A percentile compares a stretch with the other conserved stretches of the same genome.
Conservation (phyloP, 768 basidiomycete genomes). For the Hericium erinaceus region DNA sequence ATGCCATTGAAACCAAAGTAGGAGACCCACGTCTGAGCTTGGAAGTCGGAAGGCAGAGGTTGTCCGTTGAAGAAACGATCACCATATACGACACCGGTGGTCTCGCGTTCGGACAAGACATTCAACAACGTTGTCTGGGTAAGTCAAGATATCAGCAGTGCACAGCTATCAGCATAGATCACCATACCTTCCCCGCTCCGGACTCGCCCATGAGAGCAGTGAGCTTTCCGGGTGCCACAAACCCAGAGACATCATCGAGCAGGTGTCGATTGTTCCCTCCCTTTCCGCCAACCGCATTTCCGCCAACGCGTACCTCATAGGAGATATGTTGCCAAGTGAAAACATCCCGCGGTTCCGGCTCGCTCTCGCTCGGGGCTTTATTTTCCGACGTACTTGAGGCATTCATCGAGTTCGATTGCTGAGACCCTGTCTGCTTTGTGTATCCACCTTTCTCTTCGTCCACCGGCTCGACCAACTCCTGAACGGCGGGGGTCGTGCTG, state of each 20-base stretch:
- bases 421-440: no score
- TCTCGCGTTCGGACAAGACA: conserved; percentile 34
- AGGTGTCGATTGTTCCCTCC: conserved; percentile 30
- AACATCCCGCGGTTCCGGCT: conserved; percentile 26
- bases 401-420: background rate
- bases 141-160: background rate
- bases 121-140: conserved; percentile 38
- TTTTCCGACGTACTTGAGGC: background rate
- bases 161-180: background rate
- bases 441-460: background rate
- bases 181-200: conserved; percentile 35
- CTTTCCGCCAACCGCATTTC: conserved; percentile 18
- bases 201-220: conserved; percentile 71
- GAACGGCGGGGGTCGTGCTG: conserved; percentile 13
- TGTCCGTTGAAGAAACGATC: conserved; percentile 38
- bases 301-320: conserved; percentile 52
- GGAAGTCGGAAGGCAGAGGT: conserved; percentile 36
- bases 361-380: background rate
- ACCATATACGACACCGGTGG: conserved; percentile 30
- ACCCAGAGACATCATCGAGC: conserved; percentile 69
- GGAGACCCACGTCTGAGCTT: conserved; percentile 40
- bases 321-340: conserved; percentile 76
- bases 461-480: background rate
- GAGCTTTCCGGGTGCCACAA: conserved; percentile 70
- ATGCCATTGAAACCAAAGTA: no score